Base-by-base conservation (phyloP, 768 basidiomycete genomes). In the Pulveroboletus sp. region DNA sequence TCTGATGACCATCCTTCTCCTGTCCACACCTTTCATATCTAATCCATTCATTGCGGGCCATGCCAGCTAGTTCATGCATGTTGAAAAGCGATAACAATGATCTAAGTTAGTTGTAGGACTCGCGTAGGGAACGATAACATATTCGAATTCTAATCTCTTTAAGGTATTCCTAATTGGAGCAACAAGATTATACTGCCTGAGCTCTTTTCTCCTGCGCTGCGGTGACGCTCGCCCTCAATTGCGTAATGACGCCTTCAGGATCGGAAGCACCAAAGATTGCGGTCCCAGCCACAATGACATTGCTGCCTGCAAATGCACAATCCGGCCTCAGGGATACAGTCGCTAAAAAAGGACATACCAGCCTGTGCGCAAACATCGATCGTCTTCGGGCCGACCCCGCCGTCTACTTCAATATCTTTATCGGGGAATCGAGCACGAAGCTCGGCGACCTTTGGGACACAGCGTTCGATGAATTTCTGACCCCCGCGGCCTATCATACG, bases 391-490 rank as follows among this genome's bases (percentile, higher is more conserved):
- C 93, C 88, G n/a, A 99, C 88, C 32, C 96, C 96, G 27, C 96
- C 96, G 65, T 99, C 96, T 43, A 99, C 96, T 69, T 99, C 92
- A 51, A 99, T 97, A 63, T 98, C 91, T 68, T 90, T 96, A 49
- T 86, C 75, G 6, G 94, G 94, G 74, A 96, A 98, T 23, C 93
- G 82, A 30, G 76, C 74, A 14, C 96, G 86, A 49, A 98, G 82
- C 64, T 96, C 91, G 20, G 85, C 72, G 14, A 98, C 93, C 73
- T 99, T 97, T 56, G 88, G 84, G 23, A 98, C 82, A 64, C 94
- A 97, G 58, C 88, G 80, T 9, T 91, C 86, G 59, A 97, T 73
- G 69, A 99, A 98, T 68, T 95, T 97, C 67, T 99, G 96, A 4
- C 96, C 96, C 26, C 96, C 96, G 6, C 83, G 83, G 32, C 95